phyloP scores from a whole-genome alignment of 1,284 basidiomycete species.

The Puccinia polysora region DNA sequence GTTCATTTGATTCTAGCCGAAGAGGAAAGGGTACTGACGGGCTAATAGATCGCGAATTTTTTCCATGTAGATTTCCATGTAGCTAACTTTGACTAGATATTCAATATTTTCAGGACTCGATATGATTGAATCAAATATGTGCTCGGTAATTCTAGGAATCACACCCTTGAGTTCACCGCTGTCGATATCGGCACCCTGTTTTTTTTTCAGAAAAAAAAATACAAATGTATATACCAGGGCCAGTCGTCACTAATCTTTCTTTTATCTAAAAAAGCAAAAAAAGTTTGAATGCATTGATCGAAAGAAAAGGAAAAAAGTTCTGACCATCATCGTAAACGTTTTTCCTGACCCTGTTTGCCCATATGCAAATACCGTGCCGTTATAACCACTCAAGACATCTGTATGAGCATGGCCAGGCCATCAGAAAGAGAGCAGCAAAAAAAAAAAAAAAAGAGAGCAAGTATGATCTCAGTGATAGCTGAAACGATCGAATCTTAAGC shows the following conservation, averaged over 20 bases:
- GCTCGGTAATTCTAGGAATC: conserved; percentile 96
- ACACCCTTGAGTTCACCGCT: conserved; percentile 85
- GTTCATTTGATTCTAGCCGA: no score
- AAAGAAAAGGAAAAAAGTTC: neutral
- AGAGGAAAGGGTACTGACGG: conserved; percentile 77
- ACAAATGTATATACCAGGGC: no score
- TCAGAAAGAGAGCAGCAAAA: no score
- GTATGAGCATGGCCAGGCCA: no score
- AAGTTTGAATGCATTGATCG: neutral
- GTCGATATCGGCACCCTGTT: conserved; percentile 94
- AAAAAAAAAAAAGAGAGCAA: no score
- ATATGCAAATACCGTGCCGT: conserved; percentile 97
- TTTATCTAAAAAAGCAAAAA: no score
- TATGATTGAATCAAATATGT: conserved; percentile 97
- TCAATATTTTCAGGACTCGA: conserved; percentile 91
- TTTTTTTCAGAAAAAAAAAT: no score
- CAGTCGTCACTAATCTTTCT: no score
- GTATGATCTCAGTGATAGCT: no score
- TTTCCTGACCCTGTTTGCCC: conserved; percentile 97
- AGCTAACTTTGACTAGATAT: conserved; percentile 98
- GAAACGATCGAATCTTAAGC: no score
- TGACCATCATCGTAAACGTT: conserved; percentile 84
- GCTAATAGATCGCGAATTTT: conserved; percentile 90
- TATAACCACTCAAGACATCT: conserved; percentile 99
- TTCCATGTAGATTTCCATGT: conserved; percentile 99